Conservation (phyloP, 2,329 filamentous ascomycete genomes). For the Fusarium beomiforme region DNA sequence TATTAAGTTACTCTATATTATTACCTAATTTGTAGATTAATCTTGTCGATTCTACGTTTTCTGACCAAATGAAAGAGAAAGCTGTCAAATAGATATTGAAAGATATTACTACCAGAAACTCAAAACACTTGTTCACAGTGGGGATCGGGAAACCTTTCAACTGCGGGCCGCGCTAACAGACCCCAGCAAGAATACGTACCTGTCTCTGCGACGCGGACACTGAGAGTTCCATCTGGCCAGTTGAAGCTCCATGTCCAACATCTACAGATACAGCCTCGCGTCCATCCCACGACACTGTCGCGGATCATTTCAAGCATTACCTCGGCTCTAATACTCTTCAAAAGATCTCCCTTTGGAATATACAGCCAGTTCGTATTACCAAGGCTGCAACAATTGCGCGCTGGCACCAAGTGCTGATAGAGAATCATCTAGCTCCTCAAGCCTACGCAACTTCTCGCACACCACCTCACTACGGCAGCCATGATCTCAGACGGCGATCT, state of each 20-base stretch:
- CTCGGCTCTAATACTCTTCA: neutral
- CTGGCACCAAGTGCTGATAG: constrained; percentile 20
- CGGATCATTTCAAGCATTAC: neutral
- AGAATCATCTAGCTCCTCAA: constrained; percentile 6
- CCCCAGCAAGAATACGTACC: constrained; percentile 37
- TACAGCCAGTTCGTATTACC: constrained; percentile 2
- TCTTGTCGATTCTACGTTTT: too few relatives aligned
- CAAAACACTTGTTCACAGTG: neutral
- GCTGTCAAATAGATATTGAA: neutral
- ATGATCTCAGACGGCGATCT: constrained; percentile 97
- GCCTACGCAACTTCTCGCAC: constrained; percentile 1
- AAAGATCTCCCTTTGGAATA: neutral
- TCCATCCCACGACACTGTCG: neutral
- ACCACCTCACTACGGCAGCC: constrained; percentile 49
- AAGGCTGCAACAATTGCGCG: neutral
- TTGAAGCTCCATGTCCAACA: constrained; percentile 36
- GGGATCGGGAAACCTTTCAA: constrained; percentile 17
- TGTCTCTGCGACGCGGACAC: neutral
- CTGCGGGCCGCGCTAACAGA: constrained; percentile 19
- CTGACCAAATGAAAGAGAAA: neutral
- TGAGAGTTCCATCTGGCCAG: constrained; percentile 45
- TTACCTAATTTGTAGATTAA: too few relatives aligned
- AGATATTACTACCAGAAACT: neutral
- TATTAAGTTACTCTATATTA: neutral
- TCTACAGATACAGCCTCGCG: constrained; percentile 16